Base-by-base conservation (phyloP, 2,329 filamentous ascomycete species). In the Fusarium sororula region DNA sequence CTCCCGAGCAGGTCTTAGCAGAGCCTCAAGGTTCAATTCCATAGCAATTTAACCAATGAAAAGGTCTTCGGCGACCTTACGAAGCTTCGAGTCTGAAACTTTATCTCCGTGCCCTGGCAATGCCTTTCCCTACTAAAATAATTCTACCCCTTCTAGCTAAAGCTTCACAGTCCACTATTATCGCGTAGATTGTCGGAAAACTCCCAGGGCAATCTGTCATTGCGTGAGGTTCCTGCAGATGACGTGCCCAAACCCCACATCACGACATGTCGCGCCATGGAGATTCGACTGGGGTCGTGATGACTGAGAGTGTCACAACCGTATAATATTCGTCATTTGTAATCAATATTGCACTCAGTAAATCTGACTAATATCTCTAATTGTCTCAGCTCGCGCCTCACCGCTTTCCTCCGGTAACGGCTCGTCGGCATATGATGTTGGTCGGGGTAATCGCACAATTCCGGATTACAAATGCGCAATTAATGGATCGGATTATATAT, bases 161-260 rank as follows among this genome's bases (percentile, higher is more conserved):
- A 37, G 8, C 35, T 18, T 18, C 3, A 10, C 10, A 3, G 15
- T n/a, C 5, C 6, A 35, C 2, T 17, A 4, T 24, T 2, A 14
- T 53, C n/a, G 4, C 5, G 3, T 9, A 20, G 11, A 7, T 38
- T 28, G 7, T 54, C 22, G 7, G 11, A 14, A 26, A 26, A 15
- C n/a, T 7, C 18, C 4, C 24, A 42, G 20, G 15, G 6, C 20
- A 13, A 38, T 59, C 20, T 28, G 42, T 20, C 6, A 18, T 59
- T 59, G 44, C 56, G 56, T 20, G 42, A 59, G 20, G 56, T 59
- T 59, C 56, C 56, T 59, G 56, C 56, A 48, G 32, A 59, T 59
- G 56, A 37, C 56, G 56, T 59, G 56, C 26, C 35, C 35, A 17
- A 54, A 54, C 28, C 58, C 45, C 35, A 61, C 28, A 54, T 37